phyloP scores from a whole-genome alignment of 2,329 filamentous ascomycete genomes.

The Aureobasidium sp. region DNA sequence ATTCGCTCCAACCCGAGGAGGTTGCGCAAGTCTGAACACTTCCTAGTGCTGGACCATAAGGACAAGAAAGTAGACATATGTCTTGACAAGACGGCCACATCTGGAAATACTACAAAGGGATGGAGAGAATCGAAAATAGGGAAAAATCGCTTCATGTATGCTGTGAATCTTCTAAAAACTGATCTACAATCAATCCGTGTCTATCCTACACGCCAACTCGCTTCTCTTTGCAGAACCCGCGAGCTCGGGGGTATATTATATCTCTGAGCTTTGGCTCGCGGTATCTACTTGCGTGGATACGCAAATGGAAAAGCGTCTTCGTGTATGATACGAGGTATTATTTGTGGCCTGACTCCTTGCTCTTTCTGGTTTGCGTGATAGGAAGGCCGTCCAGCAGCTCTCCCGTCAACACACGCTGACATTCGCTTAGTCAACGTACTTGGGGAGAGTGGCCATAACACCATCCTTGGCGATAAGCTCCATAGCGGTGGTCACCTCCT shows the following conservation, averaged over 20 bases:
- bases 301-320: neutral
- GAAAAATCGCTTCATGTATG: neutral
- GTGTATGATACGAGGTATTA: neutral
- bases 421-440: constrained; percentile 31
- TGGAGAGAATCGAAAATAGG: neutral
- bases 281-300: neutral
- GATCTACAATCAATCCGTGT: neutral
- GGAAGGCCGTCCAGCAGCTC: neutral
- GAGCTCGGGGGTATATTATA: constrained; percentile 11
- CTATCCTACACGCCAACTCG: neutral
- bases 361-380: neutral
- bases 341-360: neutral
- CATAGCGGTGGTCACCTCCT: constrained; percentile 43
- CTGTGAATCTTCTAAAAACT: neutral
- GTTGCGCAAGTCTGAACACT: neutral
- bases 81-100: neutral
- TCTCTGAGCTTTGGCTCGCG: constrained; percentile 3
- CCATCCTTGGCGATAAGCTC: constrained; percentile 43
- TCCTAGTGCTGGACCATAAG: neutral
- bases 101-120: neutral
- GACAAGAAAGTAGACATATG: neutral
- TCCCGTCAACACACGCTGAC: neutral
- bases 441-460: constrained; percentile 44
- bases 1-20: neutral
- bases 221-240: neutral